These are phyloP conservation scores for Fusarium nisikadoi DNA, from an alignment of 2,329 filamentous ascomycete genomes.

Conservation along the genomic window DNA sequence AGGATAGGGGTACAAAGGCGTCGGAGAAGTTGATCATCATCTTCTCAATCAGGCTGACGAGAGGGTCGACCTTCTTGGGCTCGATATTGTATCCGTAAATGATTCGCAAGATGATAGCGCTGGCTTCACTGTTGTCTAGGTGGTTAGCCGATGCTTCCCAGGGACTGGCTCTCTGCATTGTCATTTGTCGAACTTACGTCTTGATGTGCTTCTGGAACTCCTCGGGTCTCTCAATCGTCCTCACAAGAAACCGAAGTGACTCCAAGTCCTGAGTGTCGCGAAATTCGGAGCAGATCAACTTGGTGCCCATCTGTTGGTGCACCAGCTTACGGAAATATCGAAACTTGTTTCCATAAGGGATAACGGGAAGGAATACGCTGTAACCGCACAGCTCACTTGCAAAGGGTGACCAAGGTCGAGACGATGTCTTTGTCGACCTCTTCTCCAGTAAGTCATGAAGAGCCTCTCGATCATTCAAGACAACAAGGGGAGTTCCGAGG, in stretches of 20 bases:
- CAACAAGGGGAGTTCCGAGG: slow-evolving; percentile 53
- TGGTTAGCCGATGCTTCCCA: not conserved
- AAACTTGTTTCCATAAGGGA: slow-evolving; percentile 32
- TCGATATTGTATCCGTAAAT: slow-evolving; percentile 49
- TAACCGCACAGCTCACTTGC: slow-evolving; percentile 42
- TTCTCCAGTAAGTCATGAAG: slow-evolving; percentile 53
- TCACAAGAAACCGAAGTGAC: slow-evolving; percentile 40
- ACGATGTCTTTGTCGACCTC: slow-evolving; percentile 48
- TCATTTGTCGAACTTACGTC: slow-evolving; percentile 31
- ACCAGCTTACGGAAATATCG: slow-evolving; percentile 44
- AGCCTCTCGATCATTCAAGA: slow-evolving; percentile 52
- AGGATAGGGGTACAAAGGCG: slow-evolving; percentile 46
- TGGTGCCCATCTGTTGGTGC: slow-evolving; percentile 47
- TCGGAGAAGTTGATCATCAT: slow-evolving; percentile 45
- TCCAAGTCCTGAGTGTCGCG: slow-evolving; percentile 43
- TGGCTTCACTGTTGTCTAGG: slow-evolving; percentile 38
- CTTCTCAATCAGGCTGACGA: slow-evolving; percentile 45
- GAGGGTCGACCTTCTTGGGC: slow-evolving; percentile 43
- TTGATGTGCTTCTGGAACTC: slow-evolving; percentile 41
- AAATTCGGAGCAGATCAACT: slow-evolving; percentile 26
- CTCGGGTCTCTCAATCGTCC: slow-evolving; percentile 36
- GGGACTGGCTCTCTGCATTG: rapidly evolving
- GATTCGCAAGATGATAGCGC: slow-evolving; percentile 44
- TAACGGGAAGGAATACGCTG: slow-evolving; percentile 15
- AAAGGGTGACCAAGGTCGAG: slow-evolving; percentile 42